phyloP scores from a whole-genome alignment of 1,284 basidiomycete genomes.

The Mycena citricolor region DNA sequence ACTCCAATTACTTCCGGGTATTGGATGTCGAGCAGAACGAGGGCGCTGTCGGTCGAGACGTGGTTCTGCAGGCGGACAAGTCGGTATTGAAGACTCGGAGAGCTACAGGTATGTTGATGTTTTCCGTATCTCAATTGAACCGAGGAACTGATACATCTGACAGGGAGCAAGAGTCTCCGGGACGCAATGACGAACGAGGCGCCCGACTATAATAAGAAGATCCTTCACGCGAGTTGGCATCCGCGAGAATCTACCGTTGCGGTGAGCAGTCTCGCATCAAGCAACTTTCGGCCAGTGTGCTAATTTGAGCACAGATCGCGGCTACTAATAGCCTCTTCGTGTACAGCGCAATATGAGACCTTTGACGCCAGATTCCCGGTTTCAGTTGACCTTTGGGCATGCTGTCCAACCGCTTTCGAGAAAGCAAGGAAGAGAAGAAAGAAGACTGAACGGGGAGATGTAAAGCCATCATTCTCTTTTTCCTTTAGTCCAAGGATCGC shows the following conservation, averaged over 20 bases:
- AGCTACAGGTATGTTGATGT: conserved; percentile 57
- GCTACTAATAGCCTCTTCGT: conserved; percentile 93
- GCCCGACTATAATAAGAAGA: conserved; percentile 99
- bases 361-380: too few species aligned
- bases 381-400: too few species aligned
- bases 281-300: background rate
- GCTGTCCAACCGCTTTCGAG: too few species aligned
- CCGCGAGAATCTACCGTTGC: conserved; percentile 96
- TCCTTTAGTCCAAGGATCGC: too few species aligned
- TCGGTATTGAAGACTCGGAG: conserved; percentile 99
- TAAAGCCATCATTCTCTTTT: too few species aligned
- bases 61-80: conserved; percentile 98
- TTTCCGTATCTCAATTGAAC: background rate
- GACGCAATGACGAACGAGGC: conserved; percentile 88
- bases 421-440: too few species aligned
- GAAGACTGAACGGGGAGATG: too few species aligned
- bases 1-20: conserved; percentile 99
- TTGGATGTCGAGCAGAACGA: conserved; percentile 89
- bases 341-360: conserved; percentile 82
- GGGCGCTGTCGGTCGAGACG: conserved; percentile 48
- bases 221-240: conserved; percentile 96
- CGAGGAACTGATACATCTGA: conserved; percentile 44
- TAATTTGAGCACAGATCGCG: conserved; percentile 62
- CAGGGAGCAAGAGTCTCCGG: conserved; percentile 66
- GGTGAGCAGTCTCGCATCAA: conserved; percentile 49